Base-by-base conservation (phyloP, 306 rosid genomes). In the Inga laurina region DNA sequence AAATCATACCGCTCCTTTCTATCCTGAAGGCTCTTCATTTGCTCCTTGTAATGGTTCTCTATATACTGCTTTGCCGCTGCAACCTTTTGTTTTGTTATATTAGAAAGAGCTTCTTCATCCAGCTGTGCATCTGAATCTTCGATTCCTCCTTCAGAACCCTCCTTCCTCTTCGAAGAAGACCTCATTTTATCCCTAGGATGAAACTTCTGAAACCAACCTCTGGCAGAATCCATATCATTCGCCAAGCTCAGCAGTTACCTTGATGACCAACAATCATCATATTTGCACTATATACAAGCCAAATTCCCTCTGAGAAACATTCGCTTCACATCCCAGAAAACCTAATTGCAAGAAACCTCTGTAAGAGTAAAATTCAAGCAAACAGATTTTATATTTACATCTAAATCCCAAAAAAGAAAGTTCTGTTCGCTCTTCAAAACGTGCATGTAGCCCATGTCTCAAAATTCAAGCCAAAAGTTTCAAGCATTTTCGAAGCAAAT, bases 11-110 rank as follows among this genome's bases (percentile, higher is more conserved):
- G 89, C 13, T 96, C 99, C 83, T 82, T 96, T 80, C 99, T 91
- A 70, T 96, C 99, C 52, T 92, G 98, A 79, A 96, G 92, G 84
- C 30, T 94, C 89, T 91, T 96, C 98, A 87, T 96, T 83, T 96
- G 99, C 87, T 96, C 99, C 90, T 96, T 96, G 84, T 94, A 96
- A 81, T 96, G 97, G 44, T 96, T 96, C 89, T 96, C 99, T 32
- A 96, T 96, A 76, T 92, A 94, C 84, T 96, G 98, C 81, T 96
- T 96, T 0, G 99, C 99, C 13, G 97, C 97, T 0, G 94, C 94
- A 56, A 81, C 99, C 87, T 94, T 96, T 88, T 92, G 99, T 86
- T 96, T 93, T 4, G 98, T 96, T 74, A 77, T 39, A 45, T 10
- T 92, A 41, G 99, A 96, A 68, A 88, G 97, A 59, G 87, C 46